A percentile compares a stretch with the other conserved stretches of the same genome.
Evolutionary conservation across 2,329 filamentous ascomycete species (phyloP).

Genomic region (Aphanoascus verrucosus): DNA sequence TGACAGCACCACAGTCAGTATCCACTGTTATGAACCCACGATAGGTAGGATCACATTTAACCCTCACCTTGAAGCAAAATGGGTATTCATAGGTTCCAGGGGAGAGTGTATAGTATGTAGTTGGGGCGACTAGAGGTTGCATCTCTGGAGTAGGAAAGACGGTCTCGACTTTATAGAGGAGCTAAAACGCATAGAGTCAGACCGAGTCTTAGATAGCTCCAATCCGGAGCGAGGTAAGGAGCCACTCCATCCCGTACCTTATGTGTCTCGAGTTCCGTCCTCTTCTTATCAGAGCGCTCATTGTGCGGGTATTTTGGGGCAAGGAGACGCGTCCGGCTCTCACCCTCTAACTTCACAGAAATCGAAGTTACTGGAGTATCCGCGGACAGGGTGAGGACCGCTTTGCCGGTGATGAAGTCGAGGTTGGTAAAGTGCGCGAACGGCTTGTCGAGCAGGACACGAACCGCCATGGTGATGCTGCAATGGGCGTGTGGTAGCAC

Average conservation of each 20-base stretch:
- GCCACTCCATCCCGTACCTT: slow-evolving; percentile 28
- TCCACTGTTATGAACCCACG: background rate
- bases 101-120: slow-evolving; percentile 36
- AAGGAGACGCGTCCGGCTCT: slow-evolving; percentile 38
- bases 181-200: slow-evolving; percentile 21
- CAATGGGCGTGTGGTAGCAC: background rate
- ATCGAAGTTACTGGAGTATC: slow-evolving; percentile 38
- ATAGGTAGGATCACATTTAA: background rate
- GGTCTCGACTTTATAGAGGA: slow-evolving; percentile 39
- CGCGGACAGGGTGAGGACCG: slow-evolving; percentile 33
- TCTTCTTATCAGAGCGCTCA: slow-evolving; percentile 38
- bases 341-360: slow-evolving; percentile 41
- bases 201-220: background rate
- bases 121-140: slow-evolving; percentile 27
- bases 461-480: slow-evolving; percentile 34
- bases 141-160: slow-evolving; percentile 38
- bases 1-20: slow-evolving; percentile 3
- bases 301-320: slow-evolving; percentile 31
- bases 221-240: background rate
- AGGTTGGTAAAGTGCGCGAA: slow-evolving; percentile 40
- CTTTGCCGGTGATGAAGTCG: slow-evolving; percentile 37
- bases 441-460: slow-evolving; percentile 35
- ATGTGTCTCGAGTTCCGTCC: slow-evolving; percentile 40
- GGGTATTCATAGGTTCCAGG: slow-evolving; percentile 40
- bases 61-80: slow-evolving; percentile 39